Base-by-base conservation (phyloP, 257 asterid species). In the Salvia hispanica region DNA sequence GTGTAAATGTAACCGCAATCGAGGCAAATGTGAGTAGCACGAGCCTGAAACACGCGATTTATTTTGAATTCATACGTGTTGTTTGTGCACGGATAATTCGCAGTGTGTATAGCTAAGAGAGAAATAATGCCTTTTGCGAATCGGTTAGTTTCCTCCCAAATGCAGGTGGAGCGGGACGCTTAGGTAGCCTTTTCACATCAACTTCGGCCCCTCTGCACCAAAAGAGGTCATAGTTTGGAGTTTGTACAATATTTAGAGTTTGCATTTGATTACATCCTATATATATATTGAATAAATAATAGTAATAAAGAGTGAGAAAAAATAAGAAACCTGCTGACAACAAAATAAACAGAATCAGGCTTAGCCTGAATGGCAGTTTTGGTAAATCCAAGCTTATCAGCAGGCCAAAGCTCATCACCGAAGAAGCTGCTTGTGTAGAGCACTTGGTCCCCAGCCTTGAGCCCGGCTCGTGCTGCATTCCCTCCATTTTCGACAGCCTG, bases 381-480 rank as follows among this genome's bases (percentile, higher is more conserved):
- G 0, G 97, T 88, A 69, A 88, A 90, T 14, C 99, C 95, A 10
- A 93, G 96, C 83, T 90, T 93, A 74, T 93, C 97, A 15, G 99
- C 96, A 58, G 97, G 97, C 96, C 99, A 93, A 12, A 90, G 88
- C 74, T 93, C 97, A 72, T 93, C 95, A 8, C 97, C 99, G 39
- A 93, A 93, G 86, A 93, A 90, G 82, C 99, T 90, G 81, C 97
- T 93, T 4, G 97, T 93, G 88, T 90, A 93, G 16, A 88, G 69
- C 11, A 93, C 97, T 60, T 90, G 99, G 56, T 93, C 99, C 62
- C 96, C 97, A 9, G 75, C 87, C 77, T 88, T 93, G 2, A 93
- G 95, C 52, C 99, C 99, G 76, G 97, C 97, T 78, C 68, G 86
- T 75, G 99, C 96, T 51, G 99, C 97, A 83, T 93, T 93, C 51